These are phyloP conservation scores for Stagonosporopsis rhizophila DNA, from an alignment of 2,329 filamentous ascomycete species.

Conservation along the genomic window DNA sequence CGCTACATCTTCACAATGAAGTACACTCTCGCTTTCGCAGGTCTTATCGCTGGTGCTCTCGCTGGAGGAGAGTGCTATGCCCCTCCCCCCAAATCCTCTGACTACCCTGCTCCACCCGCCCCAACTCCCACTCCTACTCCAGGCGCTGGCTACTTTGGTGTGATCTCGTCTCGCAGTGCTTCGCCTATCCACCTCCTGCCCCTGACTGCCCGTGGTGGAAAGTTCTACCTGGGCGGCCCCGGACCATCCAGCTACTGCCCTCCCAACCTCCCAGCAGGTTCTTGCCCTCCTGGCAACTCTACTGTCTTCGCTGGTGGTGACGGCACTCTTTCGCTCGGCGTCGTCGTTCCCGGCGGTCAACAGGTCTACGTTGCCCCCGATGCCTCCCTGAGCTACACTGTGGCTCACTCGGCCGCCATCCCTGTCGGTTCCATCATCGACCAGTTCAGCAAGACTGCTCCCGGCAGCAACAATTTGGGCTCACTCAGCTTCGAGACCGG, in stretches of 20 bases:
- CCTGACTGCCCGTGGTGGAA: conserved; percentile 57
- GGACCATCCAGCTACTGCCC: conserved; percentile 61
- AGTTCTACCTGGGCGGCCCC: conserved; percentile 59
- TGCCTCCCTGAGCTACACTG: conserved; percentile 64
- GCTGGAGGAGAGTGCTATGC: conserved; percentile 24
- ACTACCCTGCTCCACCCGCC: not conserved
- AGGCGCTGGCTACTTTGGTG: conserved; percentile 47
- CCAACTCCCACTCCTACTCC: conserved; percentile 7
- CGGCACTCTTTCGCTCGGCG: conserved; percentile 47
- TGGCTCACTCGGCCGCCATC: conserved; percentile 61
- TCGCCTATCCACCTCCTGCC: conserved; percentile 58
- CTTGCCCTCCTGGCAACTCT: conserved; percentile 57
- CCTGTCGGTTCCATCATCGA: conserved; percentile 60
- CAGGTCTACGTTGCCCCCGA: conserved; percentile 63
- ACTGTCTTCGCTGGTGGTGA: conserved; percentile 55
- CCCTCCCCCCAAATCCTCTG: conserved; percentile 3
- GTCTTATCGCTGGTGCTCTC: conserved; percentile 36
- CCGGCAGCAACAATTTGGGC: conserved; percentile 33
- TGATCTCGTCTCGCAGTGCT: conserved; percentile 55
- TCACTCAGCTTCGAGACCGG: conserved; percentile 39
- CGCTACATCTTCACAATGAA: conserved; percentile 41
- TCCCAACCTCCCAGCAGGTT: conserved; percentile 29
- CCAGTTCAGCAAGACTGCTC: conserved; percentile 53
- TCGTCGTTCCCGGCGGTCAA: conserved; percentile 69
- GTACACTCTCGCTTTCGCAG: conserved; percentile 38